Base-by-base conservation (phyloP, 495 filamentous ascomycete genomes). In the Podospora appendiculata region DNA sequence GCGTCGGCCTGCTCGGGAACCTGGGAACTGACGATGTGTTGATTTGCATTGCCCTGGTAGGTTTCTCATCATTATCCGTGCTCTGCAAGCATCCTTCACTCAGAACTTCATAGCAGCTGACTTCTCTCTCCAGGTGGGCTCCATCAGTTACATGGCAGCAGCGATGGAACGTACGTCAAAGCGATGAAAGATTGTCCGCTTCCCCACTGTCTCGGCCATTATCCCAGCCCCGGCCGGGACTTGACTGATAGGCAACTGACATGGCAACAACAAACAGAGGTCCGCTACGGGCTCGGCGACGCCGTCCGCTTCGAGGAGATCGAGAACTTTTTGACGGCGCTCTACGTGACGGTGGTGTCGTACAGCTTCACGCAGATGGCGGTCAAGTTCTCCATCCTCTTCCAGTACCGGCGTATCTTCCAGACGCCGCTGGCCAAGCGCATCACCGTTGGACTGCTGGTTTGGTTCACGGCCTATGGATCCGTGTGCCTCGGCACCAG, bases 321-420 rank as follows among this genome's bases (percentile, higher is more conserved):
- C 9, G 50, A 66, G 0, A 67, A 67, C 25, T 65, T 70, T 25
- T 68, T 71, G 47, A 58, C 62, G 44, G 53, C 57, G 1, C 58
- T 62, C 19, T 62, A 40, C 34, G n/a, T 45, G 8, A 51, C 53
- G 3, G 52, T 59, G 32, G 17, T 53, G 9, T 33, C 52, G 17
- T 63, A 63, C 45, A 59, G 48, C 44, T 16, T 53, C 8, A 50
- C 54, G 13, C 53, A 55, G n/a, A 11, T 45, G 10, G 10, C 48
- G 8, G 50, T 45, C 43, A 63, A 63, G 50, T 40, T 55, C 17
- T 55, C 57, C 12, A 60, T 63, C 41, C 25, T 59, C 17, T 51
- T 59, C n/a, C 60, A 63, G 46, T 63, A 57, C 45, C 47, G 53
- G 8, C 57, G 57, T 6, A 50, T 63, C 25, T 63, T 63, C 52